Base-by-base conservation (phyloP, 306 rosid species). In the Senna tora region DNA sequence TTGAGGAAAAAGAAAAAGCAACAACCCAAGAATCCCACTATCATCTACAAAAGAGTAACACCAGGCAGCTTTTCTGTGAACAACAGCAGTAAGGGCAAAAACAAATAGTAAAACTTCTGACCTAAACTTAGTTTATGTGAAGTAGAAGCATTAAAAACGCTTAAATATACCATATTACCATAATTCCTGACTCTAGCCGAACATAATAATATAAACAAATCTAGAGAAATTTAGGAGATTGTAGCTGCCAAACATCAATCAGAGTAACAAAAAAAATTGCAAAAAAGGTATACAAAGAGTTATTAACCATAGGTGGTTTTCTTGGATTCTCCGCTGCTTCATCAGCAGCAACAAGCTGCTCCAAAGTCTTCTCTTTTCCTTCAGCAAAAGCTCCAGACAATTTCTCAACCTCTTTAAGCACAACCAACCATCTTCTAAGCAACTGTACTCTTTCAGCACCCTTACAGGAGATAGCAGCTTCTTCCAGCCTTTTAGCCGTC, bases 401-500 rank as follows among this genome's bases (percentile, higher is more conserved):
- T 30, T 81, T 91, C 50, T 89, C 91, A 51, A 89, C 60, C 79
- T 95, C 99, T 79, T 82, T 81, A 38, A 95, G 99, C 59, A 91
- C 88, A 57, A 80, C 72, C 82, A 95, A 81, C 99, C 99, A 95
- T 75, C 99, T 78, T 68, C 78, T 86, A 80, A 95, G 84, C 86
- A 95, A 80, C 78, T 82, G 86, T 46, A 77, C 83, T 83, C 97
- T 91, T 78, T 89, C 96, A 17, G 80, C 50, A 15, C 97, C 97
- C 78, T 92, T 81, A 33, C 79, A 81, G 5, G 93, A 74, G 47
- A 95, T 74, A 57, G 99, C 96, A 51, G 96, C 96, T 67, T 95
- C 97, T 77, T 95, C 99, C 87, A 95, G 83, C 42, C 96, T 79
- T 71, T 85, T 87, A 55, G 88, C 43, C 22, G 93, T 95, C 87